Conservation (phyloP, 768 basidiomycete genomes). For the Asterophora parasitica region DNA sequence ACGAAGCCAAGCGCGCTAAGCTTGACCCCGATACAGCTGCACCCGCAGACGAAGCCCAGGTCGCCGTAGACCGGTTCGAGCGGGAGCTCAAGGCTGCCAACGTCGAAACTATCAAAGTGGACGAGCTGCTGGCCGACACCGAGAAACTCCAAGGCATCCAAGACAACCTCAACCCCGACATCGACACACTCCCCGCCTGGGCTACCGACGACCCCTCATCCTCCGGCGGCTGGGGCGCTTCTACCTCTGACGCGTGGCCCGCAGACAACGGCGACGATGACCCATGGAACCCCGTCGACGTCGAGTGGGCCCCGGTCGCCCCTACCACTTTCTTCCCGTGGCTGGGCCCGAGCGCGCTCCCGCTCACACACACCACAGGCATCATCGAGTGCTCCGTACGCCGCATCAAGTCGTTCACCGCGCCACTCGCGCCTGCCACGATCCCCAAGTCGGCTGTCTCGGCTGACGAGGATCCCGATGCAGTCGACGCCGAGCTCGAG, state of each 20-base stretch:
- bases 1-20: slow-evolving; percentile 14
- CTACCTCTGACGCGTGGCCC: slow-evolving; percentile 4
- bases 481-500: slow-evolving; percentile 36
- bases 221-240: background rate
- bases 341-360: slow-evolving; percentile 53
- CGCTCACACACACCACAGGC: slow-evolving; percentile 59
- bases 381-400: slow-evolving; percentile 65
- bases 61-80: slow-evolving; percentile 30
- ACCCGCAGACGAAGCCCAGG: background rate
- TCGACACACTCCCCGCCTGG: slow-evolving; percentile 10
- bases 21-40: slow-evolving; percentile 13
- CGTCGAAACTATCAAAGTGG: slow-evolving; percentile 21
- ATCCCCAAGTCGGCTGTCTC: slow-evolving; percentile 22
- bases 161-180: slow-evolving; percentile 13
- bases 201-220: too few relatives aligned
- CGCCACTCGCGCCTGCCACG: slow-evolving; percentile 27
- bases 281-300: slow-evolving; percentile 7
- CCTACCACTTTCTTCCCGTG: slow-evolving; percentile 31
- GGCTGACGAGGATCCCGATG: slow-evolving; percentile 23
- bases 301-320: slow-evolving; percentile 18
- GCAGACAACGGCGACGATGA: slow-evolving; percentile 1
- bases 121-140: slow-evolving; percentile 10
- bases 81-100: slow-evolving; percentile 32
- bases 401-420: slow-evolving; percentile 42
- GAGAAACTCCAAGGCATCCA: slow-evolving; percentile 9